Evolutionary conservation across 768 basidiomycete genomes (phyloP), one percentile per base, ranked within the genome.

Genomic region (Naematelia aurantialba): DNA sequence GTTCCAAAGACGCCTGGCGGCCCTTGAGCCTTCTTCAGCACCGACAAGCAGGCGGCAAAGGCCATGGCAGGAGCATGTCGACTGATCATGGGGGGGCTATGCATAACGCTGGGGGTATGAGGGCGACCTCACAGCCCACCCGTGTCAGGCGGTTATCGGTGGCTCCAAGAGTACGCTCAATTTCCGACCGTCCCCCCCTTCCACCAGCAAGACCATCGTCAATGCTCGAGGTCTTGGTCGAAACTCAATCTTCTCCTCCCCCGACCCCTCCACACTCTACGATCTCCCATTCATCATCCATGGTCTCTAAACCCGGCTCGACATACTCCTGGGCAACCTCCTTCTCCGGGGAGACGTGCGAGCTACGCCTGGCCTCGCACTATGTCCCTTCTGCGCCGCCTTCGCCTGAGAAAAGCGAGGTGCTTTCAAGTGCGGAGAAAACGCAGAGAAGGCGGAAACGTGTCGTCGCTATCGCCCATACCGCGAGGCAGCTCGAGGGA

Each of bases 241-340:
- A 19, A 30, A n/a, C 25, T 21, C 44, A 24, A 19, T 22, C 45
- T 22, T 25, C 29, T 46, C 12, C 29, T 30, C 45, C 39, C n/a
- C 42, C 54, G 12, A 56, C 54, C 11, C 54, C 54, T 3, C 22
- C 54, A 5, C 42, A 22, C 5, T 50, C 48, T 3, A 30, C 56
- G 2, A 42, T 50, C 25, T 39, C 55, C 2, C 30, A 22, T 12
- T 21, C 48, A 24, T 50, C 48, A 21, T 50, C 62, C 13, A 42
- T 58, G 14, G 44, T 55, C 49, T 55, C 24, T 17, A 39, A 52
- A 52, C 52, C 25, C 52, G 51, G 2, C 34, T 72, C 70, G 14
- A 68, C 70, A 13, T 72, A 72, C 50, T 68, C 67, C 2, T 72
- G 70, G 70, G 70, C 70, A 19, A 60, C 62, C 11, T 59, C 55